phyloP scores from a whole-genome alignment of 108 stramenopile genomes.

The Phaeodactylum tricornutum region DNA sequence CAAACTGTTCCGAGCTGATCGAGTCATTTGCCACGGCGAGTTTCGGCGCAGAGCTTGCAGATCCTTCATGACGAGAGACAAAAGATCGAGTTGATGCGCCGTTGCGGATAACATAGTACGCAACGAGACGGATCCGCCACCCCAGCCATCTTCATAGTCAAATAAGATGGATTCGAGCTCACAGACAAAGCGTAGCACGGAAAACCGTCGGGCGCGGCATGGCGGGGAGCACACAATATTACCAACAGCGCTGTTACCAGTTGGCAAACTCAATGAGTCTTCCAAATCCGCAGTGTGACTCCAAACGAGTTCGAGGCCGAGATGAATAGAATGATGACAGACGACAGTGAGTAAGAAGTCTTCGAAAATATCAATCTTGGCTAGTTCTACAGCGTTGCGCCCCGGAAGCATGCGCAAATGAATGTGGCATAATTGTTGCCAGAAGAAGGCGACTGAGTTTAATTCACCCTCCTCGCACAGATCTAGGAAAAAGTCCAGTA shows the following conservation, averaged over 20 bases:
- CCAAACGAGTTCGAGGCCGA: slow-evolving; percentile 76
- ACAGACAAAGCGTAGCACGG: slow-evolving; percentile 70
- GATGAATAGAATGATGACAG: slow-evolving; percentile 57
- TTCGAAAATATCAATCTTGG: slow-evolving; percentile 69
- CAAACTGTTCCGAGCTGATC: slow-evolving; percentile 48
- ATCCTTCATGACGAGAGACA: slow-evolving; percentile 41
- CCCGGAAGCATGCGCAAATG: slow-evolving; percentile 83
- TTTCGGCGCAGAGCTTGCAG: slow-evolving; percentile 40
- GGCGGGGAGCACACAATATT: neutral
- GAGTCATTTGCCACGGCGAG: slow-evolving; percentile 23
- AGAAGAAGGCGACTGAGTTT: slow-evolving; percentile 70
- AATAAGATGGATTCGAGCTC: slow-evolving; percentile 77
- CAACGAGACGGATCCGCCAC: slow-evolving; percentile 69
- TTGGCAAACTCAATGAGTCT: slow-evolving; percentile 37
- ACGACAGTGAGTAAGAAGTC: slow-evolving; percentile 78
- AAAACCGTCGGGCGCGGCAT: slow-evolving; percentile 55
- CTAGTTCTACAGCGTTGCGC: slow-evolving; percentile 39
- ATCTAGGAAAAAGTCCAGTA: slow-evolving; percentile 81
- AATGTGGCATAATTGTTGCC: slow-evolving; percentile 75
- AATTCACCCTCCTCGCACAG: slow-evolving; percentile 71
- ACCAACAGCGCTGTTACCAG: neutral
- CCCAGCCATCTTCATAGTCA: slow-evolving; percentile 78
- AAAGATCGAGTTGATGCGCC: slow-evolving; percentile 50
- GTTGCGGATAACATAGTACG: slow-evolving; percentile 56
- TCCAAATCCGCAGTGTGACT: slow-evolving; percentile 77